Evolutionary conservation across 2,329 filamentous ascomycete species (phyloP).

Genomic region (Stemphylium beticola): DNA sequence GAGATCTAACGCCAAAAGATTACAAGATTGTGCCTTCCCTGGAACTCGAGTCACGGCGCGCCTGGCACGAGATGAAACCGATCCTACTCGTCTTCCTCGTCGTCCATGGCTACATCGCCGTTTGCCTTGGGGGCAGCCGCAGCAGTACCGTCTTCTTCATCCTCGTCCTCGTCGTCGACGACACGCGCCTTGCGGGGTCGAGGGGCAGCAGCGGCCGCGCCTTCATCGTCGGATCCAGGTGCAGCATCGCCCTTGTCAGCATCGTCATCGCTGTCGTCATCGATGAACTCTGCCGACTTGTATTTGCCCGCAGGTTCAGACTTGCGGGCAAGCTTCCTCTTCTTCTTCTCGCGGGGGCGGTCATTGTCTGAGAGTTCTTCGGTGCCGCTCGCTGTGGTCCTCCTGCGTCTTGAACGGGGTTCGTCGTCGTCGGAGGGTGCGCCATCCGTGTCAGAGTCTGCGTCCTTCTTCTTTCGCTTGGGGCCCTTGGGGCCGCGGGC

Average conservation of each 20-base stretch:
- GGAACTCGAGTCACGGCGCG: not conserved
- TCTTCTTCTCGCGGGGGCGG: constrained; percentile 67
- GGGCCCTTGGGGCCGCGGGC: constrained; percentile 53
- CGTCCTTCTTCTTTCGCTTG: constrained; percentile 68
- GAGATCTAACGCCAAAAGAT: constrained; percentile 1
- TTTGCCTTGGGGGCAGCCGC: constrained; percentile 29
- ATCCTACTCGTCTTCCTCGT: constrained; percentile 40
- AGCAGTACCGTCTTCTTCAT: constrained; percentile 32
- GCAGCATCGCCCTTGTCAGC: constrained; percentile 15
- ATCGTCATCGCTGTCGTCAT: constrained; percentile 65
- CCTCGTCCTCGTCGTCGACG: constrained; percentile 44
- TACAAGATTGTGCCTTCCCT: not conserved
- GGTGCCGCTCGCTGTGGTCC: constrained; percentile 47
- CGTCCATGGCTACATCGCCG: constrained; percentile 34
- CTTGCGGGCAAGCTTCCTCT: constrained; percentile 65
- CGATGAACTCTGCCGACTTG: constrained; percentile 85
- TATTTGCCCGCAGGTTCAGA: constrained; percentile 65
- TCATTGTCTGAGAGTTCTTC: constrained; percentile 62
- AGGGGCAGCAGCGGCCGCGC: constrained; percentile 22
- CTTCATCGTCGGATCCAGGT: constrained; percentile 1
- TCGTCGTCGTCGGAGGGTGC: constrained; percentile 43
- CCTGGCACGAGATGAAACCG: not conserved
- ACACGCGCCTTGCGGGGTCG: constrained; percentile 40
- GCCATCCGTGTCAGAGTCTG: constrained; percentile 55
- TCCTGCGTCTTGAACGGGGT: constrained; percentile 45